Conservation (phyloP, 2,329 filamentous ascomycete genomes). For the Calonectria hawksworthii region DNA sequence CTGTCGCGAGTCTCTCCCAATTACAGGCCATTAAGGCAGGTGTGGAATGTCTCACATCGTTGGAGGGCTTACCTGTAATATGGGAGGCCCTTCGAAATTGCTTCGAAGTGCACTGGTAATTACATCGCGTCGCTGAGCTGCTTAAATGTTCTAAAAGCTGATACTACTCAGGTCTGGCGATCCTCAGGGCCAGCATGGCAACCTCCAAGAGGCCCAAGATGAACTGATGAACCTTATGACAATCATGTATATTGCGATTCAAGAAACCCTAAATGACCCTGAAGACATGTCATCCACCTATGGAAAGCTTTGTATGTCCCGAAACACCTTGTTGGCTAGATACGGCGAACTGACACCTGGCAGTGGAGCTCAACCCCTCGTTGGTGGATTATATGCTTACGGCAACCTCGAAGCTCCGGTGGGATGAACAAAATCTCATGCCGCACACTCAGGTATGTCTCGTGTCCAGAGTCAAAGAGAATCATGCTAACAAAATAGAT, state of each 20-base stretch:
- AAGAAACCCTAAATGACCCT: conserved; percentile 67
- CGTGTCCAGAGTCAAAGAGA: not conserved
- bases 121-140: not conserved
- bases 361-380: conserved; percentile 73
- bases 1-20: conserved; percentile 68
- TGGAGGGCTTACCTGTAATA: conserved; percentile 64
- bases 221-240: conserved; percentile 75
- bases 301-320: conserved; percentile 65
- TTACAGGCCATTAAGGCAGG: conserved; percentile 71
- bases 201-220: conserved; percentile 68
- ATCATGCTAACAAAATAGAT: conserved; percentile 62
- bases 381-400: conserved; percentile 81
- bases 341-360: conserved; percentile 38
- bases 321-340: not conserved
- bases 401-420: conserved; percentile 76
- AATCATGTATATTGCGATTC: conserved; percentile 72
- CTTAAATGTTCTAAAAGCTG: conserved; percentile 44
- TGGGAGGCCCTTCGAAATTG: conserved; percentile 65
- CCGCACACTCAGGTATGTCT: conserved; percentile 73
- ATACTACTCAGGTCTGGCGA: conserved; percentile 60
- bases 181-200: conserved; percentile 53
- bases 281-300: conserved; percentile 62
- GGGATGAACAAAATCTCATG: conserved; percentile 75
- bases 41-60: conserved; percentile 64
- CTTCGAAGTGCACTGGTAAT: conserved; percentile 69